Evolutionary conservation across 176 grass and related monocot species (phyloP).

Genomic region (Phoenix dactylifera): DNA sequence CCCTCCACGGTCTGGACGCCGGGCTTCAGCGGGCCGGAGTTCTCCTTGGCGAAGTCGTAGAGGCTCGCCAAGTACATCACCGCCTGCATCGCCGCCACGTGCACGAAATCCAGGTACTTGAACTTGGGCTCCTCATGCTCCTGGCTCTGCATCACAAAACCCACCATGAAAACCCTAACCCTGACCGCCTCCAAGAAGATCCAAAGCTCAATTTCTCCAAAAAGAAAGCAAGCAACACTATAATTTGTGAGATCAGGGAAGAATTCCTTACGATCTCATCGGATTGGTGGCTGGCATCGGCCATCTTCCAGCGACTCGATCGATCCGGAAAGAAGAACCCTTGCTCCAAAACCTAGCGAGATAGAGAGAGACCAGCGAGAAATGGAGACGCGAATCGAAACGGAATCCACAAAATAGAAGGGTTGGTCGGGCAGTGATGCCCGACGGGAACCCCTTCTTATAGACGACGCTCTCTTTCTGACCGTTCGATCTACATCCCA

Average conservation of each 20-base stretch:
- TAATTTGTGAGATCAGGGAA: not conserved
- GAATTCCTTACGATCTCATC: constrained; percentile 12
- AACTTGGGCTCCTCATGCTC: constrained; percentile 16
- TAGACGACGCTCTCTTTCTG: too few species aligned
- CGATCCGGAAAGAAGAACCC: not conserved
- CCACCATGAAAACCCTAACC: not conserved
- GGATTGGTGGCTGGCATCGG: constrained; percentile 29
- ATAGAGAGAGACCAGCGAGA: too few species aligned
- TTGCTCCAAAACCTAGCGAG: too few species aligned
- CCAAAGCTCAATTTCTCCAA: constrained; percentile 5
- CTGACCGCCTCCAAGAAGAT: not conserved
- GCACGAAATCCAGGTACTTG: constrained; percentile 65
- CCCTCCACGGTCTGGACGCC: constrained; percentile 58
- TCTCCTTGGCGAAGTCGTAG: constrained; percentile 71
- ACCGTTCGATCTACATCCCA: too few species aligned
- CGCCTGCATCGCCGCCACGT: constrained; percentile 33
- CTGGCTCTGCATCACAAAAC: constrained; percentile 8
- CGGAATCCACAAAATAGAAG: too few species aligned
- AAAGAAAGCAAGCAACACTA: not conserved
- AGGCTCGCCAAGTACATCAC: constrained; percentile 33
- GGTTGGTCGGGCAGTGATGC: too few species aligned
- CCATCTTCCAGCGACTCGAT: constrained; percentile 31
- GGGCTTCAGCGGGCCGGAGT: constrained; percentile 55
- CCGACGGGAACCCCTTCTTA: too few species aligned
- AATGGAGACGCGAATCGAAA: too few species aligned